These are phyloP conservation scores for Yarrowia sp. DNA, from an alignment of 805 yeast species.

Conservation along the genomic window DNA sequence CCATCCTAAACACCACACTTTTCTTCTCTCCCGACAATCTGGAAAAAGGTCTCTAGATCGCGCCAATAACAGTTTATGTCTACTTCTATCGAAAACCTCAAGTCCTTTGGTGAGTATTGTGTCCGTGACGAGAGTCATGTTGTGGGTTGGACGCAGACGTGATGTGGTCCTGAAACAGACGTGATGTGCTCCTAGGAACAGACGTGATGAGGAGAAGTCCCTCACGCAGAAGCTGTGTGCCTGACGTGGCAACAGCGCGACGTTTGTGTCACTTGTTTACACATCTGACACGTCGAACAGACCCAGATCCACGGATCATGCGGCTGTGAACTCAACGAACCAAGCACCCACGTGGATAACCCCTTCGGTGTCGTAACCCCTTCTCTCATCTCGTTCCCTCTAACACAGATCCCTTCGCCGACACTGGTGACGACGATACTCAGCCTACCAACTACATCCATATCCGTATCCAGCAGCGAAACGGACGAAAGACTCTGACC, in stretches of 20 bases:
- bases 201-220: too few species aligned
- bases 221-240: too few species aligned
- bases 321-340: not conserved
- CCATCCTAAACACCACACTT: not conserved
- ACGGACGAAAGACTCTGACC: constrained; percentile 97
- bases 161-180: too few species aligned
- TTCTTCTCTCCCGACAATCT: not conserved
- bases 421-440: constrained; percentile 98
- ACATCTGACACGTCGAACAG: not conserved
- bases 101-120: constrained; percentile 42
- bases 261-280: too few species aligned
- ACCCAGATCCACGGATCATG: not conserved
- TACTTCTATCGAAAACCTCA: constrained; percentile 76
- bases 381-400: not conserved
- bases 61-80: constrained; percentile 42
- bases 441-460: constrained; percentile 94
- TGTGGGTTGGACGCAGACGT: not conserved
- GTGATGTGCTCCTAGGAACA: too few species aligned
- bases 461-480: constrained; percentile 98
- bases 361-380: not conserved
- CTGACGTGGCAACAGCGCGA: too few species aligned
- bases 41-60: constrained; percentile 6
- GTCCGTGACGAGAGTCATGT: not conserved
- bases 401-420: constrained; percentile 89
- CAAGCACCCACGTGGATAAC: not conserved